phyloP scores from a whole-genome alignment of 768 basidiomycete species.

The Rhodotorula graminis region DNA sequence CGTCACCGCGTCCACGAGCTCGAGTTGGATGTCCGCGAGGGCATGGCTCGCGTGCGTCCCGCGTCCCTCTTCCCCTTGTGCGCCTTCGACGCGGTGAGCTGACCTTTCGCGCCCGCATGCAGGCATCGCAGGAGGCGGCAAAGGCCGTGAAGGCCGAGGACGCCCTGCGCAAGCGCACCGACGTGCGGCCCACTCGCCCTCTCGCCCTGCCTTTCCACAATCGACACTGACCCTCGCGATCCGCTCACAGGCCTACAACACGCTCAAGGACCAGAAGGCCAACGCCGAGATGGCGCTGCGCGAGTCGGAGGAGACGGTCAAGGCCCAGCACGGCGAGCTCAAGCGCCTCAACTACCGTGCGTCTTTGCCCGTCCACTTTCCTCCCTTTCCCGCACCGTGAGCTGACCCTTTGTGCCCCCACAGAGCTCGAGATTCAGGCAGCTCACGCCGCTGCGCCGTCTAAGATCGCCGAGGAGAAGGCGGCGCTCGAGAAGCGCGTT shows the following conservation, averaged over 20 bases:
- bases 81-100: neutral
- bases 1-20: neutral
- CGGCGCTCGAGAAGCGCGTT: slow-evolving; percentile 19
- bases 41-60: neutral
- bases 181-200: neutral
- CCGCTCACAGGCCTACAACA: slow-evolving; percentile 19
- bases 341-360: slow-evolving; percentile 19
- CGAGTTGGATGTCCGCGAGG: slow-evolving; percentile 8
- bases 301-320: neutral
- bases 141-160: slow-evolving; percentile 18
- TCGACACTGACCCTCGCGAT: no score
- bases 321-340: slow-evolving; percentile 14
- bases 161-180: slow-evolving; percentile 7
- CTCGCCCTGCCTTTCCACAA: no score
- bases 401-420: neutral
- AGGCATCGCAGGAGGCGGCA: slow-evolving; percentile 13
- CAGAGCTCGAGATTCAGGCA: slow-evolving; percentile 21
- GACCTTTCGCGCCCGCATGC: neutral
- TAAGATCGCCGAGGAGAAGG: slow-evolving; percentile 18
- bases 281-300: slow-evolving; percentile 20
- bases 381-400: no score
- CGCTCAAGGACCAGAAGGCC: slow-evolving; percentile 17
- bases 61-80: neutral
- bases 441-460: slow-evolving; percentile 5
- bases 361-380: neutral